phyloP scores from a whole-genome alignment of 1,139 yeast genomes.

The Blastobotrys arbuscula region DNA sequence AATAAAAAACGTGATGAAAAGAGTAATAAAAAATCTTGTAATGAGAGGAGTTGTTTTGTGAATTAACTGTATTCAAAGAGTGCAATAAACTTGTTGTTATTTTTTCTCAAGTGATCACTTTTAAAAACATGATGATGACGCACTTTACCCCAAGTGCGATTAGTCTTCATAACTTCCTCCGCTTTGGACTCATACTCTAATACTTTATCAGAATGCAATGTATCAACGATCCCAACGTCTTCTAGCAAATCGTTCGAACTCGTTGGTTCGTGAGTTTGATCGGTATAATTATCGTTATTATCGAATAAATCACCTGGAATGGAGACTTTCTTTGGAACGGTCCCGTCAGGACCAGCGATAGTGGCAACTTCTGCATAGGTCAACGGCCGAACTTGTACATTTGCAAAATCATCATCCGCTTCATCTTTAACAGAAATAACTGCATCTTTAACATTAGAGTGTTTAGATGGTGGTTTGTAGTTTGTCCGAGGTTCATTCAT shows the following conservation, averaged over 20 bases:
- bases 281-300: constrained; percentile 8
- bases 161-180: constrained; percentile 1
- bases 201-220: constrained; percentile 6
- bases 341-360: constrained; percentile 19
- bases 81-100: background rate
- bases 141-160: constrained; percentile 7
- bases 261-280: background rate
- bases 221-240: background rate
- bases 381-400: constrained; percentile 41
- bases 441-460: constrained; percentile 1
- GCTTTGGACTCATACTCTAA: constrained; percentile 21
- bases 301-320: constrained; percentile 7
- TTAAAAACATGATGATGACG: background rate
- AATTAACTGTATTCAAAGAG: background rate
- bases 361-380: constrained; percentile 51
- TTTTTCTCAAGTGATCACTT: constrained; percentile 1
- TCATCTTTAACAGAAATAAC: constrained; percentile 10
- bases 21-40: background rate
- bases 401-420: constrained; percentile 34
- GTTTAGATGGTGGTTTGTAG: background rate
- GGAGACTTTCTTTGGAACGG: constrained; percentile 7
- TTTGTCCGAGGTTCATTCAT: constrained; percentile 2
- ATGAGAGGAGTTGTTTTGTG: background rate
- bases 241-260: background rate
- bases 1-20: background rate